Percentiles rank a stretch among this genome's conserved stretches.
Evolutionary conservation across 1,284 basidiomycete genomes (phyloP).

Genomic region (Anthracocystis panici-leucophaei): DNA sequence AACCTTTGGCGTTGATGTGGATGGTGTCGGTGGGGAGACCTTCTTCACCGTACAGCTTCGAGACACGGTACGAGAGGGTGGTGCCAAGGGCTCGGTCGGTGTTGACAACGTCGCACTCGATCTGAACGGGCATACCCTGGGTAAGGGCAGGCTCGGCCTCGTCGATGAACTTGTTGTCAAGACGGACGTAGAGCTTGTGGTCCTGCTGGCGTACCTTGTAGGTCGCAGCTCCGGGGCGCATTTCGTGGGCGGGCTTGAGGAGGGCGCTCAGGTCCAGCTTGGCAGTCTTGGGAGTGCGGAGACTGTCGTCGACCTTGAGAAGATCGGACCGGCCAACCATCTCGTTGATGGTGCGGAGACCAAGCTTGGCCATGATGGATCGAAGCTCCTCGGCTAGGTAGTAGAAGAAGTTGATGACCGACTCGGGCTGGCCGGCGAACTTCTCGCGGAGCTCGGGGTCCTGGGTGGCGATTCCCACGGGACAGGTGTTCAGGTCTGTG

Average conservation of each 20-base stretch:
- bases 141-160: slow-evolving; percentile 65
- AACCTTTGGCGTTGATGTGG: slow-evolving; percentile 67
- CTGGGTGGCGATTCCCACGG: slow-evolving; percentile 64
- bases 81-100: slow-evolving; percentile 66
- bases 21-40: slow-evolving; percentile 66
- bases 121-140: slow-evolving; percentile 64
- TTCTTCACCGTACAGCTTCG: slow-evolving; percentile 65
- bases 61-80: slow-evolving; percentile 67
- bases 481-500: slow-evolving; percentile 56
- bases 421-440: slow-evolving; percentile 65
- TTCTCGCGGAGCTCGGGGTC: slow-evolving; percentile 65
- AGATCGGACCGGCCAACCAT: slow-evolving; percentile 66
- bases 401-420: slow-evolving; percentile 68
- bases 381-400: slow-evolving; percentile 65
- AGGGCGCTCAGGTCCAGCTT: slow-evolving; percentile 60
- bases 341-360: slow-evolving; percentile 66
- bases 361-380: slow-evolving; percentile 65
- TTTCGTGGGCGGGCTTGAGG: slow-evolving; percentile 65
- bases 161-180: slow-evolving; percentile 69
- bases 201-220: slow-evolving; percentile 68
- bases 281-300: slow-evolving; percentile 62
- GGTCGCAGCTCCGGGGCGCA: slow-evolving; percentile 67
- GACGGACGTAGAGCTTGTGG: slow-evolving; percentile 66
- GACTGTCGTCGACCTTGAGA: slow-evolving; percentile 58
- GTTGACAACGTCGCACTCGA: slow-evolving; percentile 67